Base-by-base conservation (phyloP, 768 basidiomycete species). In the Boletus vermiculosoides region DNA sequence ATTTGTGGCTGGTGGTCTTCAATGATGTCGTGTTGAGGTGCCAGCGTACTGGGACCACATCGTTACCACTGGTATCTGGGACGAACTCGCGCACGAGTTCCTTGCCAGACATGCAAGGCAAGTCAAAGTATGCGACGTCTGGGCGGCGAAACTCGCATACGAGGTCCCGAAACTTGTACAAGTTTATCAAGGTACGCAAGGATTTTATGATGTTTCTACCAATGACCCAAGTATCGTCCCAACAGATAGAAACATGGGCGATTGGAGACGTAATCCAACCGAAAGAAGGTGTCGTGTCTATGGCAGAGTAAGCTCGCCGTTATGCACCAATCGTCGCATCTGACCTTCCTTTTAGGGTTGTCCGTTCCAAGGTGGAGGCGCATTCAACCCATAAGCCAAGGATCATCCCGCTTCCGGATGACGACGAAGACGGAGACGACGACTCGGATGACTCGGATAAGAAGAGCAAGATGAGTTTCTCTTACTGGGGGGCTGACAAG, bases 21-120 rank as follows among this genome's bases (percentile, higher is more conserved):
- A 95, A 94, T 54, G 97, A 99, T 67, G 96, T 99, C 45, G 88
- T 94, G 6, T 74, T 99, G 37, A 83, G 94, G 45, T 98, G 95
- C 70, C 92, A 94, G 65, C 81, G 92, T 52, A 90, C 87, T 2
- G 96, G 97, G 11, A 88, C 88, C 8, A 99, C 97, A 0, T 89
- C 87, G 9, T 69, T 94, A 47, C 92, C 92, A 3, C 71, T 94
- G 57, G 88, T 86, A 10, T 78, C 88, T 10, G 78, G 81, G 5
- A 81, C 84, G 23, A 85, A 81, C 61, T 84, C 85, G 30, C 77
- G 91, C 54, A 82, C 88, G 12, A 90, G 80, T 66, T 92, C 90
- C 8, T 62, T 91, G 55, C 90, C 92, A n/a, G 94, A 95, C 49
- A 71, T 90, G 44, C 86, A 89, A 69, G 88, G 89, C 51, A 90